Base-by-base conservation (phyloP, 2,329 filamentous ascomycete species). In the Stachybotrys chartarum region DNA sequence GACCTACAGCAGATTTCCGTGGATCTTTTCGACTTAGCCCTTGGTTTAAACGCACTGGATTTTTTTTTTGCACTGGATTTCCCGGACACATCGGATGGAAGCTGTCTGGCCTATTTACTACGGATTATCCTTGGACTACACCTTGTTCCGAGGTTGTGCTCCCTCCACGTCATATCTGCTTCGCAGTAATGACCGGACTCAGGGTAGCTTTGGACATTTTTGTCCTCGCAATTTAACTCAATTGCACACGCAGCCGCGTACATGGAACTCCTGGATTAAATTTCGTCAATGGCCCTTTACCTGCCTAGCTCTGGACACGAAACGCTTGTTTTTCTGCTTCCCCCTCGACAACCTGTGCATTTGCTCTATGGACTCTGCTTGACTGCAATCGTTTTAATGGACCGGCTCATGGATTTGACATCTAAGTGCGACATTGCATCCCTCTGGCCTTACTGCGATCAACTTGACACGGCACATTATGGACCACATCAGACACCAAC, bases 231-330 rank as follows among this genome's bases (percentile, higher is more conserved):
- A 68, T 70, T 56, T 58, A 63, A 68, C 68, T 62, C 57, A 58
- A 69, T 70, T 69, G 68, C 66, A 53, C 57, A 62, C 68, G 68
- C 68, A 63, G 57, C 45, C 45, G 45, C 45, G 45, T 17, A 47
- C 45, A 17, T 42, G 35, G 35, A 42, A 10, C 35, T 42, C 14
- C 35, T 42, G 10, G 14, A 42, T 14, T 42, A 14, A 14, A 42
- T 14, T 14, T 42, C 35, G 35, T 42, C 35, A 42, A 42, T 42
- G 35, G 14, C 8, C 35, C 35, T 42, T 6, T 24, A 24, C 10
- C 35, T 42, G 14, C 35, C 8, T 14, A 42, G 24, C 35, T 42
- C 35, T 42, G 35, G 35, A 42, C 35, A 14, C 35, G 35, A 42
- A 42, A 42, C 35, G 10, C 14, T 42, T 14, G 35, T 42, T 3